Base-by-base conservation (phyloP, 2,329 filamentous ascomycete genomes). In the Colletotrichum liaoningense region DNA sequence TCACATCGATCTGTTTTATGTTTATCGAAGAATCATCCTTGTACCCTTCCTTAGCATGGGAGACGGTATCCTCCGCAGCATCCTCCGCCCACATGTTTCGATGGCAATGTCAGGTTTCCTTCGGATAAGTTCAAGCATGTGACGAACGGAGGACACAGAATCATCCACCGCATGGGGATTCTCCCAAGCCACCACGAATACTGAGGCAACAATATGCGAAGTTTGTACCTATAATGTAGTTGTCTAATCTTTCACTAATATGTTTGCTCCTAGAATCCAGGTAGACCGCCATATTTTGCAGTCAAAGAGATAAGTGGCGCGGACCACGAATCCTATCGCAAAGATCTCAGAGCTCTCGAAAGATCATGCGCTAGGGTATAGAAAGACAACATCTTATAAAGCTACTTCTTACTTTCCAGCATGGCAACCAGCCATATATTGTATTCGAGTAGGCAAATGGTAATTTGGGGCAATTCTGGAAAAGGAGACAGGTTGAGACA, bases 361-460 rank as follows among this genome's bases (percentile, higher is more conserved):
- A n/a, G 5, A 5, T 16, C 63, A 19, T 60, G 63, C 35, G 49
- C 49, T 11, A 60, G 33, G n/a, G 57, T 52, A 16, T 57, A 67
- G 33, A 60, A 62, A 11, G 69, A 9, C 62, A 67, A 14, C 70
- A 70, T 30, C 58, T 76, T 2, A 63, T 75, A 22, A 73, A 75
- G 19, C 60, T 75, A 11, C 67, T 76, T 5, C 46, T 76, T 3
- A 75, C 69, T 3, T 75, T 72, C 19, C 54, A 70, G 35, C 60
- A 75, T 16, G 64, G 75, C 0, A 52, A 66, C 0, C 56, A 14
- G 35, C 68, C 14, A 3, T 77, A 68, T 55, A 62, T 77, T 8
- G 26, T 76, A 5, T 77, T 77, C 14, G 69, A 73, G 38, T 77
- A 73, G 73, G 75, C 75, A 24, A 70, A 77, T 42, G 73, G 73